Evolutionary conservation across 305 asterid species (phyloP).

Genomic region (Lippia alba): DNA sequence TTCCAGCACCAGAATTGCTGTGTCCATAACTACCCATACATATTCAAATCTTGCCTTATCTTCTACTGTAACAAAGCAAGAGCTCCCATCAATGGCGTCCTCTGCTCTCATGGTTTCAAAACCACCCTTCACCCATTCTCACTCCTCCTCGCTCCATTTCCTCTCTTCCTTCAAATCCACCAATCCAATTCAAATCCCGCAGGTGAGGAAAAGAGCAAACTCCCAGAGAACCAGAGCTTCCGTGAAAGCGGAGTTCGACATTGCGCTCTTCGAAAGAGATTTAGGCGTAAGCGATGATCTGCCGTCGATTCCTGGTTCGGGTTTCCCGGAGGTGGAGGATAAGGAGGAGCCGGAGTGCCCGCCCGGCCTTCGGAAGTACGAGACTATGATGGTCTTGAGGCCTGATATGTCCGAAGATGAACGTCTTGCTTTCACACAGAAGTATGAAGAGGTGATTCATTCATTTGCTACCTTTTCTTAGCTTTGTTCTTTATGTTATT

Average conservation of each 20-base stretch:
- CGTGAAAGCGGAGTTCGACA: slow-evolving; percentile 54
- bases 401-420: slow-evolving; percentile 99
- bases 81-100: slow-evolving; percentile 48
- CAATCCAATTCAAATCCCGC: slow-evolving; percentile 27
- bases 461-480: neutral
- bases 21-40: neutral
- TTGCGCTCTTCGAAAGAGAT: slow-evolving; percentile 71
- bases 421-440: slow-evolving; percentile 82
- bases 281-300: slow-evolving; percentile 52
- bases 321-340: slow-evolving; percentile 67
- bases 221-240: slow-evolving; percentile 19
- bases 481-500: neutral
- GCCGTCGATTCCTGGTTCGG: slow-evolving; percentile 59
- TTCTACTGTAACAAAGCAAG: neutral
- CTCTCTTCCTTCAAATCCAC: slow-evolving; percentile 28
- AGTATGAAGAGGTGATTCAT: slow-evolving; percentile 79
- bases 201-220: slow-evolving; percentile 21
- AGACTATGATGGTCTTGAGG: slow-evolving; percentile 81
- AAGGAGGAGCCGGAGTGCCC: slow-evolving; percentile 94
- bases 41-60: slow-evolving; percentile 21
- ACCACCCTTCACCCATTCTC: slow-evolving; percentile 27
- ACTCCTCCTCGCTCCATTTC: slow-evolving; percentile 14
- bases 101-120: slow-evolving; percentile 41
- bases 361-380: slow-evolving; percentile 89
- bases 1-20: slow-evolving; percentile 6